Base-by-base conservation (phyloP, 164 flowering plant species). In the Berberis thunbergii region DNA sequence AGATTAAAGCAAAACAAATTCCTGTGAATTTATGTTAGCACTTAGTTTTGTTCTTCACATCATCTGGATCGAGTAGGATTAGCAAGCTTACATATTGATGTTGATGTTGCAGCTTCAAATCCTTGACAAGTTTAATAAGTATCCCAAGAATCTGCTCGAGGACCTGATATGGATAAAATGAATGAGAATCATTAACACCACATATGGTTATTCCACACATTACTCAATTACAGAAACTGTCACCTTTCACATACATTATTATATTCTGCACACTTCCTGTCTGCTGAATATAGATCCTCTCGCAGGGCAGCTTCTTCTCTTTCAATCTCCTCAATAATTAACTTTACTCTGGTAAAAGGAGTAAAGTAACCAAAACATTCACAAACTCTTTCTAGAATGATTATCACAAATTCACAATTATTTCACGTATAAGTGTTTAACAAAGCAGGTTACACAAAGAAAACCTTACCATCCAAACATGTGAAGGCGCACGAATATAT, bases 81-180 rank as follows among this genome's bases (percentile, higher is more conserved):
- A 59, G 45, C 45, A 70, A 41, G 53, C 90, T 84, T 70, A 94
- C 98, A 83, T 91, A 89, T 78, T 86, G 80, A 73, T 94, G 96
- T 74, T 94, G 98, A 74, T 84, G 95, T 69, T 89, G 87, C 72
- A 94, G 78, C 79, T 94, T 94, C 81, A 94, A 78, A 78, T 94
- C 97, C 76, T 87, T 94, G 64, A 94, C 97, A 79, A 94, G 98
- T 81, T 87, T 88, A 39, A 91, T 86, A 64, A 94, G 98, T 73
- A 94, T 91, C 43, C 81, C 87, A 46, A 94, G 84, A 71, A 94
- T 89, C 81, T 91, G 96, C 79, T 94, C 98, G 44, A 94, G 81
- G 73, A 94, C 98, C 97, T 94, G 60, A 57, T n/a, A 64, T 39
- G 50, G 68, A 50, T 42, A 72, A 74, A 69, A 62, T 4, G 26